Evolutionary conservation across 2,329 filamentous ascomycete genomes (phyloP).

Genomic region (Trematosphaeria pertusa): DNA sequence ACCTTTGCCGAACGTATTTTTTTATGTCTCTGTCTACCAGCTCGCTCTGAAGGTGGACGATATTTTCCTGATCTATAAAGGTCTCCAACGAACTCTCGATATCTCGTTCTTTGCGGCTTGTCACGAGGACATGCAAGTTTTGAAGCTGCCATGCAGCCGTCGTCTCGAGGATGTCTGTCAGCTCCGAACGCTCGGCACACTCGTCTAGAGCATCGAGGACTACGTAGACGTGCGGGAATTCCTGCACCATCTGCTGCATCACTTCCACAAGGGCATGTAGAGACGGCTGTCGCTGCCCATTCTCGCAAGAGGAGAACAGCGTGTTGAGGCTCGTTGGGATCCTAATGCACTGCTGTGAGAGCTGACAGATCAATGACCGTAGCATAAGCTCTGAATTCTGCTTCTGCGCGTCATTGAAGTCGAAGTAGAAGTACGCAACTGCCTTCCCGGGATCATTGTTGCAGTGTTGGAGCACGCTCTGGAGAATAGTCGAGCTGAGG

Average conservation of each 20-base stretch:
- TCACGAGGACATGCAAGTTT: slow-evolving; percentile 25
- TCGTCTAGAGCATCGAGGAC: slow-evolving; percentile 35
- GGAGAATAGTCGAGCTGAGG: slow-evolving; percentile 25
- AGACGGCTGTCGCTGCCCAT: slow-evolving; percentile 30
- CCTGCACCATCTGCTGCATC: slow-evolving; percentile 33
- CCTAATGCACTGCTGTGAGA: slow-evolving; percentile 27
- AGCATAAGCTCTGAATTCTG: slow-evolving; percentile 40
- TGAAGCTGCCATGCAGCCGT: slow-evolving; percentile 22
- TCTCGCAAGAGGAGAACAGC: slow-evolving; percentile 28
- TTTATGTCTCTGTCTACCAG: slow-evolving; percentile 28
- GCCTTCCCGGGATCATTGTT: slow-evolving; percentile 12
- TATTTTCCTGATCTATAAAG: slow-evolving; percentile 11
- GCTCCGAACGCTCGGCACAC: slow-evolving; percentile 17
- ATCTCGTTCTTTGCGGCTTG: slow-evolving; percentile 30
- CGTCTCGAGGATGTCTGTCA: slow-evolving; percentile 21
- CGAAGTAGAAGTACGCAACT: slow-evolving; percentile 30
- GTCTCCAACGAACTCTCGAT: slow-evolving; percentile 22
- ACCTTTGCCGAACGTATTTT: slow-evolving; percentile 29
- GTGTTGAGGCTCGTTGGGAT: slow-evolving; percentile 22
- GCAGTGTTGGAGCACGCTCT: slow-evolving; percentile 20
- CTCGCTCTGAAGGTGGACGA: slow-evolving; percentile 19
- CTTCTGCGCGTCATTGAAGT: slow-evolving; percentile 46
- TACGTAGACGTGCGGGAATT: slow-evolving; percentile 16
- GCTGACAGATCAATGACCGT: slow-evolving; percentile 44
- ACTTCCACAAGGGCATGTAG: slow-evolving; percentile 23